phyloP scores from a whole-genome alignment of 2,329 filamentous ascomycete species.

The Geoglossum cookeanum region DNA sequence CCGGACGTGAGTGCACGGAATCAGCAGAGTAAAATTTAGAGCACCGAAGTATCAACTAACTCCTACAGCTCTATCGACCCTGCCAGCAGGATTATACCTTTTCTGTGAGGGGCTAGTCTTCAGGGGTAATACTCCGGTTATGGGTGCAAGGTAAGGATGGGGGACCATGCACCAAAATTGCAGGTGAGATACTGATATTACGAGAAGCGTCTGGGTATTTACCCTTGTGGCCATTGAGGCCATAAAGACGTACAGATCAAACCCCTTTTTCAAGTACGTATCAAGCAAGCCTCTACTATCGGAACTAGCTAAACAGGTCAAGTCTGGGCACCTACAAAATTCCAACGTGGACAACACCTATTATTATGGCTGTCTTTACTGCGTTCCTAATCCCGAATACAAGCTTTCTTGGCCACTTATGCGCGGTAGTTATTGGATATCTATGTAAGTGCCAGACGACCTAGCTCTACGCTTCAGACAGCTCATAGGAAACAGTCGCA shows the following conservation, averaged over 20 bases:
- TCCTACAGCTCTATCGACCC: constrained; percentile 48
- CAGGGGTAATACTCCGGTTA: constrained; percentile 48
- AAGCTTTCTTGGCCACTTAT: constrained; percentile 72
- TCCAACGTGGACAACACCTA: constrained; percentile 78
- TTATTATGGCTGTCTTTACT: constrained; percentile 57
- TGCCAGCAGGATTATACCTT: constrained; percentile 69
- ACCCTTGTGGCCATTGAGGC: constrained; percentile 69
- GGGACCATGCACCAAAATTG: constrained; percentile 6
- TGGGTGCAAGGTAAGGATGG: constrained; percentile 56
- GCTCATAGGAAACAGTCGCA: constrained; percentile 37
- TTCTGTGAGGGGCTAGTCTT: constrained; percentile 58
- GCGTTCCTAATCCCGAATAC: constrained; percentile 62
- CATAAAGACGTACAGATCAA: constrained; percentile 63
- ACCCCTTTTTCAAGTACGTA: constrained; percentile 50
- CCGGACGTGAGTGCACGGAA: constrained; percentile 52
- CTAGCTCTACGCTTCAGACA: constrained; percentile 6
- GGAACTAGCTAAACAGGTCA: not conserved
- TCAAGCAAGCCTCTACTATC: not conserved
- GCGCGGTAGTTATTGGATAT: constrained; percentile 70
- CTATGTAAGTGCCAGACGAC: constrained; percentile 39
- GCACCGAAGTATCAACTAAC: constrained; percentile 1
- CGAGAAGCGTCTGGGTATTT: constrained; percentile 70
- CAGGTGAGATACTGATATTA: constrained; percentile 7
- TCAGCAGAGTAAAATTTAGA: not conserved
- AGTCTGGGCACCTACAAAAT: constrained; percentile 47